Percentiles rank a stretch among this genome's conserved stretches.
Evolutionary conservation across 2,329 filamentous ascomycete genomes (phyloP).

Genomic region (Ceratocystiopsis minuta): DNA sequence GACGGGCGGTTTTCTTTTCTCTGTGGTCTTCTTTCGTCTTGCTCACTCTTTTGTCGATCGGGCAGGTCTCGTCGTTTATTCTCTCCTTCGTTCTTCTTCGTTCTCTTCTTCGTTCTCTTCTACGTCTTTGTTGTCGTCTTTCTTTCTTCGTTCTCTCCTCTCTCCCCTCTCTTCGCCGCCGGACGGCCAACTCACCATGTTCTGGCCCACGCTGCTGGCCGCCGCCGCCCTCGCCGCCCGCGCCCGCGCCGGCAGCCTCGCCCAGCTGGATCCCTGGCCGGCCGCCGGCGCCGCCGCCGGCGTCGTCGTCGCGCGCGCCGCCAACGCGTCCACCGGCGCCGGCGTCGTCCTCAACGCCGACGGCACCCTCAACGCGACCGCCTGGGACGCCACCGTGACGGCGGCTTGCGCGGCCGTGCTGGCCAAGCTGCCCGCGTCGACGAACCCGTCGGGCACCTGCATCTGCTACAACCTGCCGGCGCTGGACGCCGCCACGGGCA

Average conservation of each 20-base stretch:
- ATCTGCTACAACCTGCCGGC: slow-evolving; percentile 70
- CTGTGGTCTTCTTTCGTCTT: neutral
- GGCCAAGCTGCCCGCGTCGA: slow-evolving; percentile 32
- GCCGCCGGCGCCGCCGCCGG: slow-evolving; percentile 10
- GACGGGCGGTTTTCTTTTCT: neutral
- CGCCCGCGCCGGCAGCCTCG: slow-evolving; percentile 15
- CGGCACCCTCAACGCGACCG: slow-evolving; percentile 31
- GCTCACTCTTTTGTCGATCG: neutral
- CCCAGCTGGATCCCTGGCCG: slow-evolving; percentile 14
- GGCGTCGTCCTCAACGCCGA: slow-evolving; percentile 21
- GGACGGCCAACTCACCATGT: slow-evolving; percentile 15
- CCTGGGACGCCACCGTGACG: slow-evolving; percentile 37
- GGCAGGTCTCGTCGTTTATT: neutral
- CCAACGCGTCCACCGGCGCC: slow-evolving; percentile 1
- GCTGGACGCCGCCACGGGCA: slow-evolving; percentile 46
- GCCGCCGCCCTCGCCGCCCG: slow-evolving; percentile 19
- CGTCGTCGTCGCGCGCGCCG: slow-evolving; percentile 7
- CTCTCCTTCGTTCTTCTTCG: neutral
- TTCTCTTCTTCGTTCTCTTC: neutral
- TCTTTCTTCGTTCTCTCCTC: neutral
- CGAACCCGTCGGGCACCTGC: slow-evolving; percentile 59
- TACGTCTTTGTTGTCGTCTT: neutral
- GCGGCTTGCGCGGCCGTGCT: slow-evolving; percentile 43
- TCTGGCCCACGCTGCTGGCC: slow-evolving; percentile 18
- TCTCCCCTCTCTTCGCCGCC: slow-evolving; percentile 8